phyloP scores from a whole-genome alignment of 2,329 filamentous ascomycete species.

The Botrytis squamosa region DNA sequence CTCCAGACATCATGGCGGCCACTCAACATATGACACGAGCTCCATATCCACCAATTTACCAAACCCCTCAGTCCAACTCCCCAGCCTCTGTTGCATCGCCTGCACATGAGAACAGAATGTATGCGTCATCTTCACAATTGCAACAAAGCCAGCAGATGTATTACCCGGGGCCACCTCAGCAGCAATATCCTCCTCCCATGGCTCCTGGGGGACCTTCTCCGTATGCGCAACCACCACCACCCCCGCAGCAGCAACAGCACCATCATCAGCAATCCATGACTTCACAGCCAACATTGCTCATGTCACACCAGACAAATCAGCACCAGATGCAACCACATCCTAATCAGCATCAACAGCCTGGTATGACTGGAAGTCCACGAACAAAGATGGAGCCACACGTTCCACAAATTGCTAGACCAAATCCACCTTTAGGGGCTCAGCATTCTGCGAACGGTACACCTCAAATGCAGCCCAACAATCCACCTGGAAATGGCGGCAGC shows the following conservation, averaged over 20 bases:
- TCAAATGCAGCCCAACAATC: slow-evolving; percentile 46
- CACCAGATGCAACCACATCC: slow-evolving; percentile 61
- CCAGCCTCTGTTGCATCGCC: slow-evolving; percentile 90
- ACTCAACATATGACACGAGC: slow-evolving; percentile 62
- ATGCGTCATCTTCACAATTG: slow-evolving; percentile 77
- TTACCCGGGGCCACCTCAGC: slow-evolving; percentile 50
- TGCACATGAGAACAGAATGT: slow-evolving; percentile 86
- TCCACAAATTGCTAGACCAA: slow-evolving; percentile 60
- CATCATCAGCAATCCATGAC: slow-evolving; percentile 57
- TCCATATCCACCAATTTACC: slow-evolving; percentile 87
- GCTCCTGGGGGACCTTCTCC: slow-evolving; percentile 60
- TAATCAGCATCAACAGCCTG: slow-evolving; percentile 52
- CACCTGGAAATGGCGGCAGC: slow-evolving; percentile 43
- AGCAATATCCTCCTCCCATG: slow-evolving; percentile 63
- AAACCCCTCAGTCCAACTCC: slow-evolving; percentile 93
- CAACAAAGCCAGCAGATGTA: slow-evolving; percentile 82
- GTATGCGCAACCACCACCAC: slow-evolving; percentile 57
- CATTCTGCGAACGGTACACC: slow-evolving; percentile 43
- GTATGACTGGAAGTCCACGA: slow-evolving; percentile 61
- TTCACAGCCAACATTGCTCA: slow-evolving; percentile 65
- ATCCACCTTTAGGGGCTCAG: slow-evolving; percentile 49
- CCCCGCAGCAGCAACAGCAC: slow-evolving; percentile 39
- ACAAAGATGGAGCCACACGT: slow-evolving; percentile 64
- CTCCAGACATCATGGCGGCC: slow-evolving; percentile 66
- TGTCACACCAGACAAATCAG: slow-evolving; percentile 57